phyloP scores from a whole-genome alignment of 352 stramenopile genomes.

The Globisporangium echinulatum region DNA sequence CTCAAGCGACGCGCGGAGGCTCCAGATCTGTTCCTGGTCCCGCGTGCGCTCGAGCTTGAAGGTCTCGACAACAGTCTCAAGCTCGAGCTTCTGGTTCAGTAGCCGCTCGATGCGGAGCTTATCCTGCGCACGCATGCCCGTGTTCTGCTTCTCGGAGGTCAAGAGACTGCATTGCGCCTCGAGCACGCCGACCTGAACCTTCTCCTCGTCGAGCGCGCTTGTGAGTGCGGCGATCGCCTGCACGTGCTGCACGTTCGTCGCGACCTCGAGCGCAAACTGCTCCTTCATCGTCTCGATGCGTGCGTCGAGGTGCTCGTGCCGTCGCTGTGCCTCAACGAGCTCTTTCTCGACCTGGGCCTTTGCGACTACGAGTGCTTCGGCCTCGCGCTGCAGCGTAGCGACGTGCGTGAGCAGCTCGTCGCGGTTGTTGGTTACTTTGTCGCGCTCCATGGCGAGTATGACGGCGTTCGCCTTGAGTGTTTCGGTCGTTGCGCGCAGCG shows the following conservation, averaged over 20 bases:
- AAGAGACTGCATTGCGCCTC: conserved; percentile 67
- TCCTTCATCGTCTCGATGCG: conserved; percentile 58
- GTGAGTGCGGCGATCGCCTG: conserved; percentile 34
- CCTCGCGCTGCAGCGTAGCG: conserved; percentile 20
- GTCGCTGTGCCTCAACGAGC: conserved; percentile 36
- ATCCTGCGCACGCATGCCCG: conserved; percentile 69
- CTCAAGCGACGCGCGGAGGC: conserved; percentile 53
- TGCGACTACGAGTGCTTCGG: conserved; percentile 23
- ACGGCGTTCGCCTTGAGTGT: conserved; percentile 52
- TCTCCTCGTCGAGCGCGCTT: conserved; percentile 46
- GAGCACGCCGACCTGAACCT: conserved; percentile 49
- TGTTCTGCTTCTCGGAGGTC: conserved; percentile 65
- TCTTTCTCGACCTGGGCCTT: conserved; percentile 42
- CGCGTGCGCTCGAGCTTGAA: conserved; percentile 48
- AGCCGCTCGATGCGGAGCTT: conserved; percentile 73
- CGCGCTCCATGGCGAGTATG: conserved; percentile 53
- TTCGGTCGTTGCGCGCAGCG: conserved; percentile 53
- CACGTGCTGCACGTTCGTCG: conserved; percentile 25
- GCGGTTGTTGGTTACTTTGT: conserved; percentile 40
- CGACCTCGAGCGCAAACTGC: conserved; percentile 53
- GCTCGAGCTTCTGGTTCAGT: conserved; percentile 73
- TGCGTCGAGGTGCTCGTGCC: conserved; percentile 42
- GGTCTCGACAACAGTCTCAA: conserved; percentile 52
- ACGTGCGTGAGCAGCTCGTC: conserved; percentile 28
- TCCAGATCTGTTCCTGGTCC: conserved; percentile 72